Percentiles rank a stretch among this genome's conserved stretches.
Evolutionary conservation across 768 basidiomycete species (phyloP).

Genomic region (Cystobasidium onofrii): DNA sequence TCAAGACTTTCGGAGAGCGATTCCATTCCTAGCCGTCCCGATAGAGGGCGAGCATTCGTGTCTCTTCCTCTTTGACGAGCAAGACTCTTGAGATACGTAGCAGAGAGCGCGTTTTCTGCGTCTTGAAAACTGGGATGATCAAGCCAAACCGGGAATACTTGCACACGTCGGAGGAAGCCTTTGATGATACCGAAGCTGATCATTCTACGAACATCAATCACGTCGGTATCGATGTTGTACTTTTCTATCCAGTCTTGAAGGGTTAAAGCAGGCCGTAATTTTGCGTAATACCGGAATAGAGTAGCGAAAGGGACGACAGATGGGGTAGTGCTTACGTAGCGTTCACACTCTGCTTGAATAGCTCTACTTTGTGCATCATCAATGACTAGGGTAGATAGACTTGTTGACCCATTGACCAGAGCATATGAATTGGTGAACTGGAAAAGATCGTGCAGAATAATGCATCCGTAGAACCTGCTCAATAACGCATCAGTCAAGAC

Average conservation of each 20-base stretch:
- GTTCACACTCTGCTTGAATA: constrained; percentile 81
- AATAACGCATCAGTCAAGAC: not conserved
- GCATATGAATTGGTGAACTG: constrained; percentile 98
- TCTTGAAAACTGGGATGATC: constrained; percentile 38
- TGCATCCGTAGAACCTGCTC: constrained; percentile 84
- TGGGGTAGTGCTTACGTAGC: constrained; percentile 59
- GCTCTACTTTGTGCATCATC: constrained; percentile 54
- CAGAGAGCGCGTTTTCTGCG: constrained; percentile 41
- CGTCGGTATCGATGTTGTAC: constrained; percentile 60
- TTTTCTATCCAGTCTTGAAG: constrained; percentile 80
- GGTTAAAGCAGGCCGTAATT: constrained; percentile 71
- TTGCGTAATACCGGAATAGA: constrained; percentile 75
- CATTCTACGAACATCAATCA: constrained; percentile 87
- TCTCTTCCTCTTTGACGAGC: not conserved
- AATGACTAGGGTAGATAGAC: constrained; percentile 23
- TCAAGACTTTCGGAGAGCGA: constrained; percentile 21
- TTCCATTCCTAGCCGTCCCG: not conserved
- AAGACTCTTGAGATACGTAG: constrained; percentile 3
- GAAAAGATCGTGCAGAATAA: constrained; percentile 95
- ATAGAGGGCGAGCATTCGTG: not conserved
- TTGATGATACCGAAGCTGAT: constrained; percentile 97
- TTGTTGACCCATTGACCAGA: constrained; percentile 53
- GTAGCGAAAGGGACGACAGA: constrained; percentile 64
- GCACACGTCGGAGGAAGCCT: constrained; percentile 86
- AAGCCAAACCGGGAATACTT: constrained; percentile 75